These are phyloP conservation scores for Scheffersomyces stambukii DNA, from an alignment of 1,139 yeast species.

Conservation along the genomic window DNA sequence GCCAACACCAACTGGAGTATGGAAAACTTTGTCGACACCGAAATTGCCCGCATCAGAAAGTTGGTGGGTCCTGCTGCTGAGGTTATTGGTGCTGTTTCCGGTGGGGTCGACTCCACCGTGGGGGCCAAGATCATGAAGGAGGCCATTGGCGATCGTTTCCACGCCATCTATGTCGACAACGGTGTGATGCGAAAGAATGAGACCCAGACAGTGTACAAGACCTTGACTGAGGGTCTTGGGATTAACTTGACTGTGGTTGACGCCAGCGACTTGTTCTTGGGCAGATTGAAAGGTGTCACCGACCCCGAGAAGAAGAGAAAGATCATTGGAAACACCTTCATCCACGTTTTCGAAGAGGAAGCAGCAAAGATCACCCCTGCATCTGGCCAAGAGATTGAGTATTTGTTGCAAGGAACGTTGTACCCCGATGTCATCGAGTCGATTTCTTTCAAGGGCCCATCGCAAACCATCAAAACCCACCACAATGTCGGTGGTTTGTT, in stretches of 20 bases:
- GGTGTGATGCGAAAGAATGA: constrained; percentile 97
- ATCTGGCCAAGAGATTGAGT: constrained; percentile 88
- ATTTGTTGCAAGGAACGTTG: constrained; percentile 91
- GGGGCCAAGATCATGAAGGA: constrained; percentile 98
- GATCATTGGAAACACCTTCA: constrained; percentile 96
- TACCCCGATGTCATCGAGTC: constrained; percentile 99
- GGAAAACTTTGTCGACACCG: constrained; percentile 96
- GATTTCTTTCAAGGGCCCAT: constrained; percentile 98
- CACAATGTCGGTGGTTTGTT: constrained; percentile 98
- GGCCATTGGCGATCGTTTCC: constrained; percentile 98
- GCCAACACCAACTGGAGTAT: constrained; percentile 93
- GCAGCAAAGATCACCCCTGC: constrained; percentile 89
- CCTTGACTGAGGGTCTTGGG: constrained; percentile 88
- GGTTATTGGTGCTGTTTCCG: constrained; percentile 99
- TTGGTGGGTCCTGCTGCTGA: constrained; percentile 97
- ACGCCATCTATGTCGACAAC: constrained; percentile 95
- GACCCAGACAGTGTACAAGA: constrained; percentile 81
- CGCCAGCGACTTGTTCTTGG: constrained; percentile 86
- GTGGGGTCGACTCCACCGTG: constrained; percentile 99
- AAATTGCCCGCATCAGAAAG: constrained; percentile 83
- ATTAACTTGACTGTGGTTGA: constrained; percentile 93
- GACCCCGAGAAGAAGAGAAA: constrained; percentile 99
- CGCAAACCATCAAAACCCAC: constrained; percentile 98
- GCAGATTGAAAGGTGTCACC: constrained; percentile 84
- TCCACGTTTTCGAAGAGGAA: constrained; percentile 94